Evolutionary conservation across 2,329 filamentous ascomycete species (phyloP).

Genomic region (Dactylellina leptospora): DNA sequence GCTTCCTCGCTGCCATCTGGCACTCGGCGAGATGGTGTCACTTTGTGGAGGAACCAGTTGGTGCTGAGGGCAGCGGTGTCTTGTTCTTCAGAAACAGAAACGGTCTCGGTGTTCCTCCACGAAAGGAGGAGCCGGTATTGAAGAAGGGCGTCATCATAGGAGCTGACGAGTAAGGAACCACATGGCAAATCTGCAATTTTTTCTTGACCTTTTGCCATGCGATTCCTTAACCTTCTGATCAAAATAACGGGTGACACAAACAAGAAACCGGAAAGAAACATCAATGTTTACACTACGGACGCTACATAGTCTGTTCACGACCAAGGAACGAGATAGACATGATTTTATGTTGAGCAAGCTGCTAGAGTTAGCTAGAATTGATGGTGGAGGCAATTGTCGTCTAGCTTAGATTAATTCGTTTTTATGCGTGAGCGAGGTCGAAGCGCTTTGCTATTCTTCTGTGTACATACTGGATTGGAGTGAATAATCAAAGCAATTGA

Average conservation of each 20-base stretch:
- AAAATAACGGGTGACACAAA: neutral
- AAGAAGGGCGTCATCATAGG: constrained; percentile 52
- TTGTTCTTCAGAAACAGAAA: constrained; percentile 97
- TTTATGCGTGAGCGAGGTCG: too few relatives aligned
- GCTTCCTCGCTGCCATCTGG: constrained; percentile 87
- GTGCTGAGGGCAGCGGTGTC: constrained; percentile 79
- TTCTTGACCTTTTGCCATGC: neutral
- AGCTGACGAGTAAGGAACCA: constrained; percentile 32
- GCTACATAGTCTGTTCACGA: too few relatives aligned
- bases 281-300: too few relatives aligned
- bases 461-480: constrained; percentile 10
- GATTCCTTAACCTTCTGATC: neutral
- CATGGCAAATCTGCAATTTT: constrained; percentile 1
- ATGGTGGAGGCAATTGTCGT: too few relatives aligned
- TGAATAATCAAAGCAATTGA: neutral
- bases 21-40: constrained; percentile 85
- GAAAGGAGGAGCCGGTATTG: constrained; percentile 48
- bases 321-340: too few relatives aligned
- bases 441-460: neutral
- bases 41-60: constrained; percentile 93
- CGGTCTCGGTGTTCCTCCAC: constrained; percentile 73
- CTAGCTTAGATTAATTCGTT: too few relatives aligned
- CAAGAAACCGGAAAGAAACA: too few relatives aligned
- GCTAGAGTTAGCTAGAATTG: too few relatives aligned
- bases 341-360: too few relatives aligned